phyloP scores from a whole-genome alignment of 805 yeast genomes.

The Kuraishia cidri region DNA sequence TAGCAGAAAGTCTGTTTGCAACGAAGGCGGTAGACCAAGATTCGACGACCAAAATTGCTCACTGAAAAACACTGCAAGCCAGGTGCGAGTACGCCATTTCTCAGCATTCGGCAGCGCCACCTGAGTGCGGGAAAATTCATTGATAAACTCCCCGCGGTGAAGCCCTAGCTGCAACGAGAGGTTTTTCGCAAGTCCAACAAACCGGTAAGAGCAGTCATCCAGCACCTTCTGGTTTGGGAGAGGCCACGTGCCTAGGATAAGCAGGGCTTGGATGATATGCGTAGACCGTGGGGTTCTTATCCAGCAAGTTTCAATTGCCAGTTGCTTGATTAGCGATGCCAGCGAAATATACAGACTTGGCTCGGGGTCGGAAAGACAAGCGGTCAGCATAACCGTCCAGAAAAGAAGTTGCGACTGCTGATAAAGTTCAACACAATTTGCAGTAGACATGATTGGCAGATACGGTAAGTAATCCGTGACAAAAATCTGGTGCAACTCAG shows the following conservation, averaged over 20 bases:
- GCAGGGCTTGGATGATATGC: slow-evolving; percentile 83
- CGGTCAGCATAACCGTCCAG: slow-evolving; percentile 87
- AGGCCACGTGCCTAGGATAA: slow-evolving; percentile 87
- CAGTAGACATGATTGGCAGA: slow-evolving; percentile 69
- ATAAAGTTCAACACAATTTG: slow-evolving; percentile 67
- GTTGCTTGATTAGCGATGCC: slow-evolving; percentile 70
- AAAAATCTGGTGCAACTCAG: slow-evolving; percentile 63
- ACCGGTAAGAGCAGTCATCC: slow-evolving; percentile 87
- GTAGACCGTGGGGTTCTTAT: slow-evolving; percentile 88
- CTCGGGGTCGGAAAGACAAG: slow-evolving; percentile 79
- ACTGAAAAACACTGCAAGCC: slow-evolving; percentile 82
- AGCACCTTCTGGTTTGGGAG: slow-evolving; percentile 85
- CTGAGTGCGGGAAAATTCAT: slow-evolving; percentile 86
- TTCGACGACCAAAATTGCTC: slow-evolving; percentile 90
- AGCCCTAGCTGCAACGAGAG: slow-evolving; percentile 81
- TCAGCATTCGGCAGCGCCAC: slow-evolving; percentile 85
- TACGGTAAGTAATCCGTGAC: slow-evolving; percentile 61
- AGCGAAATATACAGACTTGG: slow-evolving; percentile 72
- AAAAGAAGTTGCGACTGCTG: slow-evolving; percentile 77
- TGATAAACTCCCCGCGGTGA: slow-evolving; percentile 86
- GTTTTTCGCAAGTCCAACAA: slow-evolving; percentile 79
- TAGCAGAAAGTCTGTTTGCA: slow-evolving; percentile 73
- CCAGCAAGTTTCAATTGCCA: slow-evolving; percentile 92
- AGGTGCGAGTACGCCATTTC: slow-evolving; percentile 87
- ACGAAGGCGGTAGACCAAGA: slow-evolving; percentile 80